Evolutionary conservation across 306 rosid species (phyloP).

Genomic region (Dalbergia cochinchinensis): DNA sequence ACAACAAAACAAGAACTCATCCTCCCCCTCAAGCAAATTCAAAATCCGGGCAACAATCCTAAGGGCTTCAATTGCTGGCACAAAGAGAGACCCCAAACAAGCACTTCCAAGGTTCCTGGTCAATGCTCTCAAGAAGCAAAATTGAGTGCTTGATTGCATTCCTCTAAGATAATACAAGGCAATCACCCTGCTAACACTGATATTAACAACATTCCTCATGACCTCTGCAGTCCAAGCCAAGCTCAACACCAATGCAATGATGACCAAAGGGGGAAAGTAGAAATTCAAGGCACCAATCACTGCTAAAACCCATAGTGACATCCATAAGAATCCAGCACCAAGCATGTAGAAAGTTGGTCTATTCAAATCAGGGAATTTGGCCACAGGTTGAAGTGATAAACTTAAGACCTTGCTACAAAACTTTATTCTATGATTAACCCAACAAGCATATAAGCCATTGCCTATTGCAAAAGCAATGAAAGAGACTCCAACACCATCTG

Average conservation of each 20-base stretch:
- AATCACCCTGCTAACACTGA: conserved; percentile 87
- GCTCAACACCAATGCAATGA: conserved; percentile 68
- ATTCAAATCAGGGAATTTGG: conserved; percentile 75
- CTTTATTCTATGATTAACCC: conserved; percentile 72
- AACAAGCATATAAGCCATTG: conserved; percentile 89
- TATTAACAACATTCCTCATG: conserved; percentile 88
- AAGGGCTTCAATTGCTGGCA: conserved; percentile 83
- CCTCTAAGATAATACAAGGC: conserved; percentile 91
- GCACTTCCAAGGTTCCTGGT: conserved; percentile 93
- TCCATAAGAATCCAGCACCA: conserved; percentile 84
- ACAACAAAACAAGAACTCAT: conserved; percentile 96
- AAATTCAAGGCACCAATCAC: conserved; percentile 89
- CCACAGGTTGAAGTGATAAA: conserved; percentile 79
- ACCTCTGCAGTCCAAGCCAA: conserved; percentile 90
- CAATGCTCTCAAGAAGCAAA: conserved; percentile 84
- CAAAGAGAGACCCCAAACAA: conserved; percentile 86
- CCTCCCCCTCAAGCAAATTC: conserved; percentile 95
- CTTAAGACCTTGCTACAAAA: conserved; percentile 71
- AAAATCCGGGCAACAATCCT: conserved; percentile 78
- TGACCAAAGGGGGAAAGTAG: conserved; percentile 72
- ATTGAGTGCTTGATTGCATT: conserved; percentile 82
- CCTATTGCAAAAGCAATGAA: conserved; percentile 81
- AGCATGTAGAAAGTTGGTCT: conserved; percentile 83
- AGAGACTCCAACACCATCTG: conserved; percentile 87
- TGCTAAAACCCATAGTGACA: conserved; percentile 84